Conservation (phyloP, 2,329 filamentous ascomycete species). For the Sporothrix brunneoviolacea region DNA sequence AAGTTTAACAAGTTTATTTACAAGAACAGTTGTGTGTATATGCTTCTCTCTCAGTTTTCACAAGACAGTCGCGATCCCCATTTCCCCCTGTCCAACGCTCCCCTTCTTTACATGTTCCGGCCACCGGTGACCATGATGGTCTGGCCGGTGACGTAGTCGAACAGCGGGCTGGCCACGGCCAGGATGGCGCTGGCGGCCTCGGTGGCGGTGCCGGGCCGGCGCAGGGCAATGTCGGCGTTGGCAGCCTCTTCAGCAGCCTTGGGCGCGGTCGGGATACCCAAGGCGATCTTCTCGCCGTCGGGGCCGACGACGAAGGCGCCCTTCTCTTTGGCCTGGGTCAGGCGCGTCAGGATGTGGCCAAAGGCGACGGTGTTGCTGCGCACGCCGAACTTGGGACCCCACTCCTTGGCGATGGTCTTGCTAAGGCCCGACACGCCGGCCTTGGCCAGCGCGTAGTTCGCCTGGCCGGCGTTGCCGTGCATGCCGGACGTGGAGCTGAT, state of each 20-base stretch:
- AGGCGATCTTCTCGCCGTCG: slow-evolving; percentile 65
- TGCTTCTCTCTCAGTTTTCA: no score
- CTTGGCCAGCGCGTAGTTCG: slow-evolving; percentile 82
- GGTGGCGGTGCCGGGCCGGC: slow-evolving; percentile 67
- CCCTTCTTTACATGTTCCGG: slow-evolving; percentile 44
- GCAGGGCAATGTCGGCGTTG: slow-evolving; percentile 67
- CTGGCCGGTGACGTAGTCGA: slow-evolving; percentile 80
- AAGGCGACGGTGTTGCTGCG: slow-evolving; percentile 79
- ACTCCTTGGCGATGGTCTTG: slow-evolving; percentile 88
- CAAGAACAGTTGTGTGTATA: no score
- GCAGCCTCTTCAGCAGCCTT: slow-evolving; percentile 30
- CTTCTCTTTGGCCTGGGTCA: slow-evolving; percentile 79
- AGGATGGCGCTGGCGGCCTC: slow-evolving; percentile 75
- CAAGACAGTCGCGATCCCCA: background rate
- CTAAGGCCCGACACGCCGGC: slow-evolving; percentile 76
- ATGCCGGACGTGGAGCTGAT: slow-evolving; percentile 76
- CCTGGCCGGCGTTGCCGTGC: slow-evolving; percentile 84
- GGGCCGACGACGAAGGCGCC: slow-evolving; percentile 73
- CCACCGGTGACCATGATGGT: slow-evolving; percentile 83
- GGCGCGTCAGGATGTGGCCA: slow-evolving; percentile 69
- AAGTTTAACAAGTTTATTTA: slow-evolving; percentile 4
- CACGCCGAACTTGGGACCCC: slow-evolving; percentile 78
- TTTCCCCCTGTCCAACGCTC: background rate
- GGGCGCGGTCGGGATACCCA: slow-evolving; percentile 65
- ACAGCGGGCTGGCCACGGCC: slow-evolving; percentile 73